phyloP scores from a whole-genome alignment of 805 yeast genomes.

The Wickerhamiella parazyma region DNA sequence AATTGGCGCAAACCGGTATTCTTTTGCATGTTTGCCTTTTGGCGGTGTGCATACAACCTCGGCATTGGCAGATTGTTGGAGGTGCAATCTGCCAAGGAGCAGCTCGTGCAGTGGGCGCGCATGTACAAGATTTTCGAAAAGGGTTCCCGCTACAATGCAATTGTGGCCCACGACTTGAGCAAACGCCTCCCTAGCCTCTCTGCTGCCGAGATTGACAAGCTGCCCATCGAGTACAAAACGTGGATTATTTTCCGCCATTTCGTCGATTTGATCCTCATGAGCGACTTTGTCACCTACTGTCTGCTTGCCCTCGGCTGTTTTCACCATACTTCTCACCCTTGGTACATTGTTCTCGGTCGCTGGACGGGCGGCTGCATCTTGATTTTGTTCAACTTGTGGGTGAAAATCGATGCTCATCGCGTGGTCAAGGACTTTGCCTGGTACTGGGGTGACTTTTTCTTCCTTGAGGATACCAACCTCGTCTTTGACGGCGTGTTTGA shows the following conservation, averaged over 20 bases:
- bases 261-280: constrained; percentile 73
- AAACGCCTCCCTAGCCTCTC: constrained; percentile 32
- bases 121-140: constrained; percentile 34
- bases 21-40: constrained; percentile 46
- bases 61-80: constrained; percentile 66
- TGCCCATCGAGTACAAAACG: constrained; percentile 65
- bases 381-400: constrained; percentile 68
- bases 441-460: constrained; percentile 93
- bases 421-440: constrained; percentile 84
- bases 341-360: constrained; percentile 35
- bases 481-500: constrained; percentile 83
- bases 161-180: constrained; percentile 33
- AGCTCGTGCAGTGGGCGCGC: constrained; percentile 40
- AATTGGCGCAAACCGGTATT: constrained; percentile 29
- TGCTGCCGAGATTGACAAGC: constrained; percentile 27
- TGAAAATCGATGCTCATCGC: constrained; percentile 73
- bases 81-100: constrained; percentile 47
- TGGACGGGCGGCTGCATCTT: constrained; percentile 45
- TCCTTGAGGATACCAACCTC: constrained; percentile 53
- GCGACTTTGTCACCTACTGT: constrained; percentile 64
- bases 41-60: constrained; percentile 63
- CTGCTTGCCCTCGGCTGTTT: constrained; percentile 28
- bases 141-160: constrained; percentile 5
- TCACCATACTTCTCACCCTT: constrained; percentile 21
- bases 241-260: constrained; percentile 70